Percentiles rank a stretch among this genome's conserved stretches.
phyloP scores from a whole-genome alignment of 768 basidiomycete species.

The Mycena belliarum region DNA sequence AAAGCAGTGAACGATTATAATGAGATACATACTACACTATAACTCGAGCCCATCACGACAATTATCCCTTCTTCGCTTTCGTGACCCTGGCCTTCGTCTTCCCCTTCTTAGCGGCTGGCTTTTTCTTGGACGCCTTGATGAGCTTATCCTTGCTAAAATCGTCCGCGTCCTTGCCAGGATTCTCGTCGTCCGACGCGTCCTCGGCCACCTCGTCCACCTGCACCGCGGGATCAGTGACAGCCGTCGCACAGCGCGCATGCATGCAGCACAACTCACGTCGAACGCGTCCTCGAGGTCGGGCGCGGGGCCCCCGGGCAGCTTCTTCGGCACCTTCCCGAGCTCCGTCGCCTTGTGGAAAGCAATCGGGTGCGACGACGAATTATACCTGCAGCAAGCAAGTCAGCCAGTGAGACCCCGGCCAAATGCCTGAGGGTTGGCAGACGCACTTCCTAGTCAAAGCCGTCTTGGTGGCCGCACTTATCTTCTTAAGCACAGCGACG shows the following conservation, averaged over 20 bases:
- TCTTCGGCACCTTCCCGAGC: conserved; percentile 81
- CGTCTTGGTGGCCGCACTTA: conserved; percentile 77
- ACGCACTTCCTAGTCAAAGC: conserved; percentile 83
- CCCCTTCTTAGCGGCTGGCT: conserved; percentile 30
- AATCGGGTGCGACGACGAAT: conserved; percentile 86
- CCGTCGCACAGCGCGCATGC: no score
- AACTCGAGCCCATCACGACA: no score
- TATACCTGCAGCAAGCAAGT: conserved; percentile 67
- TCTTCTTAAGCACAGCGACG: conserved; percentile 78
- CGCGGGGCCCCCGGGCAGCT: conserved; percentile 67
- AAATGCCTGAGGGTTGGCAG: neutral
- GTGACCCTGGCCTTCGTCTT: neutral
- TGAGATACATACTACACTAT: no score
- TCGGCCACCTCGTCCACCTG: conserved; percentile 49
- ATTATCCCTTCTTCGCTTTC: neutral
- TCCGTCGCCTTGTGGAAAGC: conserved; percentile 90
- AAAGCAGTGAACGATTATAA: no score
- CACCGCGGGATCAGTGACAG: neutral
- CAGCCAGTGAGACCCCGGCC: neutral
- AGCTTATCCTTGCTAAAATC: conserved; percentile 59
- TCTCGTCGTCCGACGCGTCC: conserved; percentile 49
- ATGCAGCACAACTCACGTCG: no score
- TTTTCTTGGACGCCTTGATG: conserved; percentile 56
- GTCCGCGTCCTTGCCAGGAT: conserved; percentile 30
- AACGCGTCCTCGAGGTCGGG: conserved; percentile 92